Conservation (phyloP, 148 eudicot genomes). For the Cornus kousa region DNA sequence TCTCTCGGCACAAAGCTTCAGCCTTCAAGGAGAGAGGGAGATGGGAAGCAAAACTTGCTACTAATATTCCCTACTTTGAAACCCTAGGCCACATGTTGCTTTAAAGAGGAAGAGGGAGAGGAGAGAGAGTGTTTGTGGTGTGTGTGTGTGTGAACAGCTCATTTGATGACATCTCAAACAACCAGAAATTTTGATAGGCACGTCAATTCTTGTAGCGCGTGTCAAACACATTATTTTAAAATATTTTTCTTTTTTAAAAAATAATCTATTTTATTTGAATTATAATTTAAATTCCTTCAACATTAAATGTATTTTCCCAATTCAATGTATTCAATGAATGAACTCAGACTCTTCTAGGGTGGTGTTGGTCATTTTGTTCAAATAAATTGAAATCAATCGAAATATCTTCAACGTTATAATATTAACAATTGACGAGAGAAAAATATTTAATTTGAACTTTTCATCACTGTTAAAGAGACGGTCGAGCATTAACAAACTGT, state of each 20-base stretch:
- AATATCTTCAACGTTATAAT: too few relatives aligned
- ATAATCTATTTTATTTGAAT: too few relatives aligned
- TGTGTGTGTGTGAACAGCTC: neutral
- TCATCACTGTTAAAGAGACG: too few relatives aligned
- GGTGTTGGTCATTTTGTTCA: too few relatives aligned
- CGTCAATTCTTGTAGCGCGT: neutral
- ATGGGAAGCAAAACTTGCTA: too few relatives aligned
- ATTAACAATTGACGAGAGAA: neutral
- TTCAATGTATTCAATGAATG: too few relatives aligned
- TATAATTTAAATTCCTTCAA: too few relatives aligned
- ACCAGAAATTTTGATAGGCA: neutral
- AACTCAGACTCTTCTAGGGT: too few relatives aligned
- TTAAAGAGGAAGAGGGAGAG: conserved; percentile 3
- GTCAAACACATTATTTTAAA: neutral
- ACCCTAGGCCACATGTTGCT: neutral
- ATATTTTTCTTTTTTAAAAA: too few relatives aligned
- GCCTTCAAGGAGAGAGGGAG: neutral
- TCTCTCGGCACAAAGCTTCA: conserved; percentile 6
- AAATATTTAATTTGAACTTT: neutral
- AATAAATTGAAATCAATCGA: too few relatives aligned
- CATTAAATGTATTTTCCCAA: too few relatives aligned
- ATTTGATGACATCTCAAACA: neutral
- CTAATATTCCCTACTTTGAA: neutral
- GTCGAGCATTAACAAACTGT: too few relatives aligned
- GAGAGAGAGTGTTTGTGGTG: neutral